Percentiles rank a stretch among this genome's conserved stretches.
Conservation (phyloP, 2,329 filamentous ascomycete genomes). For the Diaporthe nobilis region DNA sequence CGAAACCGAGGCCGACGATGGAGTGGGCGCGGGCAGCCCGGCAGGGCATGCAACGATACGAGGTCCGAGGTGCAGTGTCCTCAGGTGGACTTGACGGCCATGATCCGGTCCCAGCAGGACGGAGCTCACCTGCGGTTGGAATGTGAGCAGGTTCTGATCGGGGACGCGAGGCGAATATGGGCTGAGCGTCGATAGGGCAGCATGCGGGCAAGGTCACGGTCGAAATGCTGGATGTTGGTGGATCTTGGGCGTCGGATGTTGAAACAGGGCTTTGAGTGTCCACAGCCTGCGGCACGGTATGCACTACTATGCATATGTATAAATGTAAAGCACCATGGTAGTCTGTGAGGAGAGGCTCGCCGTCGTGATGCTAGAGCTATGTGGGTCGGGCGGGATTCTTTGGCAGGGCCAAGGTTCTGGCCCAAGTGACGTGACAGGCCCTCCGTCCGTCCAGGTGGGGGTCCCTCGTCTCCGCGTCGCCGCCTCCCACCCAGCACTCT, state of each 20-base stretch:
- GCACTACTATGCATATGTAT: neutral
- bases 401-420: neutral
- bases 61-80: neutral
- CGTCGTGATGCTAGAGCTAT: neutral
- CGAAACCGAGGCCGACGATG: conserved; percentile 11
- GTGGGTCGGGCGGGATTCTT: neutral
- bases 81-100: conserved; percentile 11
- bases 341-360: conserved; percentile 2
- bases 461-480: neutral
- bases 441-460: neutral
- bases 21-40: neutral
- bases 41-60: neutral
- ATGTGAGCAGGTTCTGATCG: neutral
- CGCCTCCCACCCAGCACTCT: neutral
- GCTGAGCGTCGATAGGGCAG: neutral
- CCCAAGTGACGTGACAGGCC: conserved; percentile 2
- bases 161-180: neutral
- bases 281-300: neutral
- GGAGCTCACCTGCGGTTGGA: neutral
- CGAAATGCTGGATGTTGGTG: neutral
- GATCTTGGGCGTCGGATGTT: neutral
- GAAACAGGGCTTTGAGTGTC: neutral
- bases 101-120: neutral
- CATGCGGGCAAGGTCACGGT: neutral
- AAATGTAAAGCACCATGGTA: neutral